These are phyloP conservation scores for Chiua virens DNA, from an alignment of 768 basidiomycete genomes.

Conservation along the genomic window DNA sequence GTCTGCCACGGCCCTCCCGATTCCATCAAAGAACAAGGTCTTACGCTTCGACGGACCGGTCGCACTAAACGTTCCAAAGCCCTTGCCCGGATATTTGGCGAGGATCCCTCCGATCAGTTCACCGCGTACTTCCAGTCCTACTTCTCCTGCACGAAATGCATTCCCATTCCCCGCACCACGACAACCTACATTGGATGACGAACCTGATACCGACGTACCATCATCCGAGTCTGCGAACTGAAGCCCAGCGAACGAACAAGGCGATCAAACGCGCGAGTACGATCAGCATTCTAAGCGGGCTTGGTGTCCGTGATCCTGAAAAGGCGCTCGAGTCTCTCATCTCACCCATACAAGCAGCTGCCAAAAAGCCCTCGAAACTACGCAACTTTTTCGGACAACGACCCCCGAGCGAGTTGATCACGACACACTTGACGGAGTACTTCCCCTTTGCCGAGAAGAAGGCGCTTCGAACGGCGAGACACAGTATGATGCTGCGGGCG, in stretches of 20 bases:
- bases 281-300: constrained; percentile 89
- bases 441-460: constrained; percentile 95
- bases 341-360: constrained; percentile 42
- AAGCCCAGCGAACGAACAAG: constrained; percentile 27
- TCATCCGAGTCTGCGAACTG: constrained; percentile 33
- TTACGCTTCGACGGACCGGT: constrained; percentile 65
- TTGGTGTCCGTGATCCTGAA: constrained; percentile 85
- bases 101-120: constrained; percentile 35
- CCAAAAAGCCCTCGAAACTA: constrained; percentile 62
- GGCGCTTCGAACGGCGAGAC: constrained; percentile 82
- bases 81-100: constrained; percentile 49
- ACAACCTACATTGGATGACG: constrained; percentile 32
- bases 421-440: constrained; percentile 89
- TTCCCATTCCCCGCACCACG: constrained; percentile 13
- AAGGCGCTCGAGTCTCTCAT: constrained; percentile 57
- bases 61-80: constrained; percentile 41
- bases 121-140: constrained; percentile 35
- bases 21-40: constrained; percentile 74
- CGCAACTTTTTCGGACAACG: constrained; percentile 98
- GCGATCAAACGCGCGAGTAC: constrained; percentile 84
- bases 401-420: constrained; percentile 96
- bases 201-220: constrained; percentile 35
- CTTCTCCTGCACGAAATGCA: constrained; percentile 25
- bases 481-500: constrained; percentile 75
- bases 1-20: constrained; percentile 84